Base-by-base conservation (phyloP, 441 rosid species). In the Pelargonium cotyledonis region DNA sequence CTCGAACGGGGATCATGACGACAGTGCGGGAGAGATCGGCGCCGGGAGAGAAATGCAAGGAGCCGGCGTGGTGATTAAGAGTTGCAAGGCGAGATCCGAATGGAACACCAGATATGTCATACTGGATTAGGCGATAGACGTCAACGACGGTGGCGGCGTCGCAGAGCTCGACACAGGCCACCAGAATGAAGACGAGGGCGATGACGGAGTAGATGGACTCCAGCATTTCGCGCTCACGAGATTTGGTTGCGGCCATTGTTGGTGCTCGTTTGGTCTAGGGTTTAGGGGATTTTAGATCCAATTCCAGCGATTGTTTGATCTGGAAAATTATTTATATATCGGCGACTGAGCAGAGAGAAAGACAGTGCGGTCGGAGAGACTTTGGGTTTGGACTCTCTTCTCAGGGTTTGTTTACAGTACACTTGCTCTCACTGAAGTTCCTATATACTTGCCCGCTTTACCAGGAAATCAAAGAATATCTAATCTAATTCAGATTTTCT, bases 61-160 rank as follows among this genome's bases (percentile, higher is more conserved):
- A 94, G 73, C 83, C 81, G 35, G 97, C 99, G 70, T 91, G 99
- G 76, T 94, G 96, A 53, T 89, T 94, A 75, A 94, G 91, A 4
- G 83, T 49, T 46, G 99, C 88, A 77, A 94, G 82, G 43, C 97
- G 96, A 76, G 97, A 94, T 69, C 97, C 97, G 46, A 89, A 89
- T 2, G 89, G 95, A 6, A 75, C 87, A 58, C 94, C 95, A 65
- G 96, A 86, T 81, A 91, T 91, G 65, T 95, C 99, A 51, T 95
- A 95, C 72, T 91, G 99, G 63, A 95, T 91, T 19, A 95, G 86
- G 66, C 97, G 99, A 81, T 95, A 95, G 51, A 88, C 97, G 75
- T 95, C 97, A 65, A 95, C 90, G 63, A 85, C 94, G 65, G 99
- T 83, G 72, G 96, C 95, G 2, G 95, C 97, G 69, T 85, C 97